A percentile compares a stretch with the other conserved stretches of the same genome.
These are phyloP conservation scores for Nitzschia putrida DNA, from an alignment of 108 stramenopile genomes.

Conservation along the genomic window DNA sequence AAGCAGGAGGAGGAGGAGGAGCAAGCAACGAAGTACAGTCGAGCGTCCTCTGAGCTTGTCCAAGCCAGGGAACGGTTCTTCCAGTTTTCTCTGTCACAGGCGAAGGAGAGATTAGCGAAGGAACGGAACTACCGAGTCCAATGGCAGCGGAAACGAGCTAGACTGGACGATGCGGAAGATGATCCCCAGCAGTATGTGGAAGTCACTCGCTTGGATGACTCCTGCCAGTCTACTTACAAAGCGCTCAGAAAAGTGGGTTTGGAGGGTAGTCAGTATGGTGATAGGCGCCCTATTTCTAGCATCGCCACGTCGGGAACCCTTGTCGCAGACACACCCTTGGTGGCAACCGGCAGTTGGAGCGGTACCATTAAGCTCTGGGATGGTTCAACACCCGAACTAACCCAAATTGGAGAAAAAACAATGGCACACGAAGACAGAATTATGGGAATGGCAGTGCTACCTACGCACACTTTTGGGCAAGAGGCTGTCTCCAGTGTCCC, in stretches of 20 bases:
- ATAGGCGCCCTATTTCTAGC: slow-evolving; percentile 64
- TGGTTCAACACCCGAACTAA: slow-evolving; percentile 65
- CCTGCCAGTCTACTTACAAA: slow-evolving; percentile 57
- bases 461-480: background rate
- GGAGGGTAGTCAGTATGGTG: slow-evolving; percentile 87
- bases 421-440: slow-evolving; percentile 86
- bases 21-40: slow-evolving; percentile 85
- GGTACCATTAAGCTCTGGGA: slow-evolving; percentile 93
- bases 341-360: slow-evolving; percentile 91
- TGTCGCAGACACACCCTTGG: slow-evolving; percentile 43
- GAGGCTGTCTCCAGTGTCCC: background rate
- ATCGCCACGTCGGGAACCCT: slow-evolving; percentile 47
- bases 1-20: slow-evolving; percentile 40
- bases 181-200: slow-evolving; percentile 27
- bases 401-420: slow-evolving; percentile 56
- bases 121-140: slow-evolving; percentile 66
- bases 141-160: slow-evolving; percentile 53
- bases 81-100: slow-evolving; percentile 69
- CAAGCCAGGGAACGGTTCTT: slow-evolving; percentile 72
- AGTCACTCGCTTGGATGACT: slow-evolving; percentile 57
- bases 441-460: slow-evolving; percentile 61
- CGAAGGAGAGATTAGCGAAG: slow-evolving; percentile 63
- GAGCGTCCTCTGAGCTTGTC: slow-evolving; percentile 78
- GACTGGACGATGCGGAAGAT: slow-evolving; percentile 35
- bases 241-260: slow-evolving; percentile 57